These are phyloP conservation scores for Paraphaeosphaeria sporulosa DNA, from an alignment of 2,329 filamentous ascomycete genomes.

Conservation along the genomic window DNA sequence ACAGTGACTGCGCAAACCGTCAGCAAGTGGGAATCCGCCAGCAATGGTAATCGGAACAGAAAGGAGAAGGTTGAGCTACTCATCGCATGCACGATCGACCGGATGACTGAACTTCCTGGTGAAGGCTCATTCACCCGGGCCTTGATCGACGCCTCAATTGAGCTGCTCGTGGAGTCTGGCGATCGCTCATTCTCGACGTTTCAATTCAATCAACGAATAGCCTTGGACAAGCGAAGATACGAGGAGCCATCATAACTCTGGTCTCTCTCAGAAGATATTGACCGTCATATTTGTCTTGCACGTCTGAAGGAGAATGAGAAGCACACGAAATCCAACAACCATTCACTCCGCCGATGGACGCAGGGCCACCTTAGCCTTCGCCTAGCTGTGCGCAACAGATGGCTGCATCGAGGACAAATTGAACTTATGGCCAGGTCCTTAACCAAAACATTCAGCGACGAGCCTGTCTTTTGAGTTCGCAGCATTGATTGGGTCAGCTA, in stretches of 20 bases:
- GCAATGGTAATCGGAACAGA: no score
- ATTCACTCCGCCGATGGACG: conserved; percentile 19
- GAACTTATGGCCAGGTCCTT: conserved; percentile 36
- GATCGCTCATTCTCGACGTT: conserved; percentile 39
- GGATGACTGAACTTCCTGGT: conserved; percentile 38
- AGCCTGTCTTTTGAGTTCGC: conserved; percentile 30
- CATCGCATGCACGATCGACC: conserved; percentile 37
- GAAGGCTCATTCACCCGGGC: conserved; percentile 42
- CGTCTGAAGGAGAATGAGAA: conserved; percentile 29
- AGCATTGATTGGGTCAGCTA: conserved; percentile 43
- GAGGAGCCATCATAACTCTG: conserved; percentile 40
- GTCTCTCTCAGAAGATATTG: conserved; percentile 29
- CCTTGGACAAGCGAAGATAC: conserved; percentile 29
- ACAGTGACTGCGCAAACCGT: not conserved
- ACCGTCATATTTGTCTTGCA: conserved; percentile 41
- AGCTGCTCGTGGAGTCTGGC: conserved; percentile 27
- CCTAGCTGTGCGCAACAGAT: conserved; percentile 35
- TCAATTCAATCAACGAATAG: conserved; percentile 36
- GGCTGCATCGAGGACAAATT: conserved; percentile 35
- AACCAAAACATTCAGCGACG: conserved; percentile 36
- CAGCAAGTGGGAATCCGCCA: conserved; percentile 1
- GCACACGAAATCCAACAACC: not conserved
- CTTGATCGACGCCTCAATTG: conserved; percentile 38
- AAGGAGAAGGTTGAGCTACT: conserved; percentile 45
- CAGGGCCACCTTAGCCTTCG: conserved; percentile 39